Percentiles rank a stretch among this genome's conserved stretches.
Conservation (phyloP, 306 rosid genomes). For the Fragaria iinumae region DNA sequence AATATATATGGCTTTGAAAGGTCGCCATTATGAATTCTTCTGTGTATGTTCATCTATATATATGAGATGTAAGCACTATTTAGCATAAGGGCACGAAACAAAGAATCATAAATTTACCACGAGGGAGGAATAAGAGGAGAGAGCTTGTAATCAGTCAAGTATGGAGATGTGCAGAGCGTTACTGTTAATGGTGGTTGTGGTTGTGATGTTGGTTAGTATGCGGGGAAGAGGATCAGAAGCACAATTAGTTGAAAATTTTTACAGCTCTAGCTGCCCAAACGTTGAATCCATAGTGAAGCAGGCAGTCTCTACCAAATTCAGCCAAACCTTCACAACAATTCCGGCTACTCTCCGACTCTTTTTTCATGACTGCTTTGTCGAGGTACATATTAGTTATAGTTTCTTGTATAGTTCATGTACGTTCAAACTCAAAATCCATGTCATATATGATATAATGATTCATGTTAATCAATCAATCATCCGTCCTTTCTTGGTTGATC, state of each 20-base stretch:
- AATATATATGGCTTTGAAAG: not conserved
- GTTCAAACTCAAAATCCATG: not conserved
- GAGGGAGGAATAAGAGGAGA: not conserved
- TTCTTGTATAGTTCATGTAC: not conserved
- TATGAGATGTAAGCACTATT: too few relatives aligned
- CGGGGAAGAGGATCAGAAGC: conserved; percentile 33
- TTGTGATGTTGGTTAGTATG: conserved; percentile 12
- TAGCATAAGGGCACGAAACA: too few relatives aligned
- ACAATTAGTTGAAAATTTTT: conserved; percentile 55
- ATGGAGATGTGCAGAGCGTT: conserved; percentile 31
- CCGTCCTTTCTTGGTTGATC: not conserved
- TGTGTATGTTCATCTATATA: not conserved
- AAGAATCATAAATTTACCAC: not conserved
- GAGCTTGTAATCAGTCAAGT: not conserved
- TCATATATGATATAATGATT: not conserved
- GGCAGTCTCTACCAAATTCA: conserved; percentile 57
- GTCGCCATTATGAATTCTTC: not conserved
- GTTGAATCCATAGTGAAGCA: conserved; percentile 60
- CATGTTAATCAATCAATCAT: not conserved
- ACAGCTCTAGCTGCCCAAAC: conserved; percentile 56
- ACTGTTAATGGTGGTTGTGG: conserved; percentile 20
- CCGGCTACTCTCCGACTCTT: conserved; percentile 81
- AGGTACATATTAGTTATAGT: conserved; percentile 36
- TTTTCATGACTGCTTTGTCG: conserved; percentile 81
- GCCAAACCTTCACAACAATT: conserved; percentile 55